Base-by-base conservation (phyloP, 2,329 filamentous ascomycete genomes). In the Talaromyces albobiverticillius region DNA sequence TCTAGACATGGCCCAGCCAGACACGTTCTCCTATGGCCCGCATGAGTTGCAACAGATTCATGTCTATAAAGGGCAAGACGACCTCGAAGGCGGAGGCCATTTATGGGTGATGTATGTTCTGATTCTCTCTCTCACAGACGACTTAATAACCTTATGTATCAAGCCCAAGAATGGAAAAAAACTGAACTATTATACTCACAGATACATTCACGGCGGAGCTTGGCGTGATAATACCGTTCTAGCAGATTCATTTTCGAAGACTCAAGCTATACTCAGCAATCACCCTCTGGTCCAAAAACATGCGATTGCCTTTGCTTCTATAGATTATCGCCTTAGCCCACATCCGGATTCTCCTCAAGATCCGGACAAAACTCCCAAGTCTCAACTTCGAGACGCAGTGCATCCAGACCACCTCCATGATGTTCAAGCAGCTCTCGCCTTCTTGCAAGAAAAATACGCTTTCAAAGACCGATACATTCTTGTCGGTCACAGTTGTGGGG, bases 121-220 rank as follows among this genome's bases (percentile, higher is more conserved):
- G 18, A 18, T n/a, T n/a, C n/a, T n/a, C n/a, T n/a, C n/a, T n/a
- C n/a, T n/a, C n/a, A n/a, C n/a, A n/a, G n/a, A n/a, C n/a, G n/a
- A n/a, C n/a, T n/a, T n/a, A n/a, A n/a, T n/a, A 4, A 8, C 25
- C n/a, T 4, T 22, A 22, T 34, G 16, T 22, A 23, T 20, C 16
- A 36, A 18, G 29, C 4, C 5, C 2, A 36, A 32, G 7, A 36
- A 22, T 25, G 31, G 9, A 5, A 16, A n/a, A 38, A 26, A 26
- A 49, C 31, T 56, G 26, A 29, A 54, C 18, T 23, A 26, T 20
- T 34, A 20, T 26, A 20, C 26, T 9, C 14, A 43, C 45, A 74
- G 71, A 51, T 76, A 73, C 57, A 75, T 79, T 55, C 76, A 79
- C 60, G 76, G 76, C 41, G 76, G 76, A 51, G 77, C 75, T 59